Percentiles rank a stretch among this genome's conserved stretches.
These are phyloP conservation scores for Diutina pseudorugosa DNA, from an alignment of 1,139 yeast species.

Conservation along the genomic window DNA sequence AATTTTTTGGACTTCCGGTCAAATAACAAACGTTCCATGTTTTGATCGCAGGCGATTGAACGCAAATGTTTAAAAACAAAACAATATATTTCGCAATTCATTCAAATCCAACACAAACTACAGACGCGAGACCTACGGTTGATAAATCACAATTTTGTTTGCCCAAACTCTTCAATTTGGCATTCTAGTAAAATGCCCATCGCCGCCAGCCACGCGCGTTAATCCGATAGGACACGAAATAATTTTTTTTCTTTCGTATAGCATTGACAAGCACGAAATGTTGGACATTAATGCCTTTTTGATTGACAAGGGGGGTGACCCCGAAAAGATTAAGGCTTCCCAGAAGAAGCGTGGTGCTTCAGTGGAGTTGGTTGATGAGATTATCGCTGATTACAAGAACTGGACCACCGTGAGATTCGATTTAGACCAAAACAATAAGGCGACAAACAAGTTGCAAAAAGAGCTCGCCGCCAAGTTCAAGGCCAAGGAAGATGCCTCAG, in stretches of 20 bases:
- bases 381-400: constrained; percentile 75
- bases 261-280: constrained; percentile 31
- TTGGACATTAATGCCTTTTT: constrained; percentile 84
- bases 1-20: constrained; percentile 22
- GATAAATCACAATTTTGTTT: no score
- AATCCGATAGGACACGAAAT: neutral
- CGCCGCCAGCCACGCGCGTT: neutral
- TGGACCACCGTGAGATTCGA: constrained; percentile 93
- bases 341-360: constrained; percentile 92
- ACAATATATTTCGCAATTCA: no score
- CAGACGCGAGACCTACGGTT: no score
- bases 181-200: no score
- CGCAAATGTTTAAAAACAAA: neutral
- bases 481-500: constrained; percentile 89
- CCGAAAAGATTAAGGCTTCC: constrained; percentile 74
- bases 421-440: constrained; percentile 80
- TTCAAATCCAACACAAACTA: no score
- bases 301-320: constrained; percentile 94
- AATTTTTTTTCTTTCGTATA: neutral
- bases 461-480: constrained; percentile 86
- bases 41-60: neutral
- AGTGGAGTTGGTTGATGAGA: constrained; percentile 92
- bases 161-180: no score
- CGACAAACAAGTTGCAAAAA: constrained; percentile 78
- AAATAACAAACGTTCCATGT: constrained; percentile 13